Conservation (phyloP, 208 protist species). For the Entamoeba histolytica region DNA sequence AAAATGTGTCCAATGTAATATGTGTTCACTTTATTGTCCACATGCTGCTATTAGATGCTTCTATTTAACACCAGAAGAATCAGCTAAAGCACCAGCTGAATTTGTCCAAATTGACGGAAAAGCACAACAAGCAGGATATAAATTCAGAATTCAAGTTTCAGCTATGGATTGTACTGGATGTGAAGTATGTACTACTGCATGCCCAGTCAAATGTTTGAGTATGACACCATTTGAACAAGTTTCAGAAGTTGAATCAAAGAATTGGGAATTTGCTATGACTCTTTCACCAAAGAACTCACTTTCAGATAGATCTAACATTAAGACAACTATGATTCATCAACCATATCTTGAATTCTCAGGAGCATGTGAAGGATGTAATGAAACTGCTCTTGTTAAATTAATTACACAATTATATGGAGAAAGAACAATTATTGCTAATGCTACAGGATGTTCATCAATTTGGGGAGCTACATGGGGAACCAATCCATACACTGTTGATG, state of each 20-base stretch:
- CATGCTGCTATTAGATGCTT: constrained; percentile 48
- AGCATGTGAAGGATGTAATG: constrained; percentile 22
- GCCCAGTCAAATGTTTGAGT: not conserved
- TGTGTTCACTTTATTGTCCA: constrained; percentile 42
- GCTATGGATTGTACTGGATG: constrained; percentile 24
- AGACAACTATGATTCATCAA: not conserved
- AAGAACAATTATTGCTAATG: constrained; percentile 46
- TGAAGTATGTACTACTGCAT: constrained; percentile 8
- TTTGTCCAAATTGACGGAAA: not conserved
- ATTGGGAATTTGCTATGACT: not conserved
- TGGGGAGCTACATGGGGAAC: constrained; percentile 1
- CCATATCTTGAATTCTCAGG: constrained; percentile 20
- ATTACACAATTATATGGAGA: constrained; percentile 51
- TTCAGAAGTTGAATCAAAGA: not conserved
- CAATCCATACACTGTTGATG: not conserved
- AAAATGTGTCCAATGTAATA: constrained; percentile 49
- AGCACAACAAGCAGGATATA: not conserved
- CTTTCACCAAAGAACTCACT: not conserved
- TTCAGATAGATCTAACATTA: not conserved
- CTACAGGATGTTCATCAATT: constrained; percentile 40
- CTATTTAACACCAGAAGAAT: constrained; percentile 24
- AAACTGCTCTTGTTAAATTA: constrained; percentile 46
- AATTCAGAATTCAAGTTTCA: constrained; percentile 24
- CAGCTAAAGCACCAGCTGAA: not conserved
- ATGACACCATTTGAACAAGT: not conserved